Conservation (phyloP, 257 asterid genomes). For the Buddleja alternifolia region DNA sequence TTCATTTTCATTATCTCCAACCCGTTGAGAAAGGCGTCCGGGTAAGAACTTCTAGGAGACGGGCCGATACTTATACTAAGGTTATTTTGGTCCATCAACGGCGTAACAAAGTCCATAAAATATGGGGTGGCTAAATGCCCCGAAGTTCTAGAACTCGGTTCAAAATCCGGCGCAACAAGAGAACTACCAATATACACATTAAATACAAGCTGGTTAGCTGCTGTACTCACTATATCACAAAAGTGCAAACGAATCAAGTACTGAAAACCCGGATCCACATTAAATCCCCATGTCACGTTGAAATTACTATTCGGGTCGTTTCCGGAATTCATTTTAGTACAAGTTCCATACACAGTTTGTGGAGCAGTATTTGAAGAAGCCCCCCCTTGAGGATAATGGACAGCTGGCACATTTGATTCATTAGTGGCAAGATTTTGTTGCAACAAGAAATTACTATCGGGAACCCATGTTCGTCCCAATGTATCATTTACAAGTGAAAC, state of each 20-base stretch:
- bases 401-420: conserved; percentile 42
- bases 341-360: conserved; percentile 75
- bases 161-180: conserved; percentile 52
- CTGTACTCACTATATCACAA: conserved; percentile 70
- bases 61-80: conserved; percentile 75
- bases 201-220: conserved; percentile 55
- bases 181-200: conserved; percentile 53
- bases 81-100: conserved; percentile 31
- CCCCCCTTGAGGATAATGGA: conserved; percentile 57
- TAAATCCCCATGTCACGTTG: conserved; percentile 72
- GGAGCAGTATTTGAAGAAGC: conserved; percentile 67
- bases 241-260: conserved; percentile 72
- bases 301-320: conserved; percentile 50
- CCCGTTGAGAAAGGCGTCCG: conserved; percentile 71
- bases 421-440: conserved; percentile 34
- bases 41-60: conserved; percentile 41
- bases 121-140: conserved; percentile 58
- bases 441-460: conserved; percentile 48
- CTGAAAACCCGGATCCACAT: conserved; percentile 63
- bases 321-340: conserved; percentile 51
- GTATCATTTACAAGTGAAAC: conserved; percentile 62
- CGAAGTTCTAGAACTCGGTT: conserved; percentile 31
- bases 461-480: conserved; percentile 66
- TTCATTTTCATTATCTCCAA: conserved; percentile 77
- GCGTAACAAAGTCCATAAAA: conserved; percentile 62